These are phyloP conservation scores for Cryphonectria naterciae DNA, from an alignment of 2,329 filamentous ascomycete genomes.

Conservation along the genomic window DNA sequence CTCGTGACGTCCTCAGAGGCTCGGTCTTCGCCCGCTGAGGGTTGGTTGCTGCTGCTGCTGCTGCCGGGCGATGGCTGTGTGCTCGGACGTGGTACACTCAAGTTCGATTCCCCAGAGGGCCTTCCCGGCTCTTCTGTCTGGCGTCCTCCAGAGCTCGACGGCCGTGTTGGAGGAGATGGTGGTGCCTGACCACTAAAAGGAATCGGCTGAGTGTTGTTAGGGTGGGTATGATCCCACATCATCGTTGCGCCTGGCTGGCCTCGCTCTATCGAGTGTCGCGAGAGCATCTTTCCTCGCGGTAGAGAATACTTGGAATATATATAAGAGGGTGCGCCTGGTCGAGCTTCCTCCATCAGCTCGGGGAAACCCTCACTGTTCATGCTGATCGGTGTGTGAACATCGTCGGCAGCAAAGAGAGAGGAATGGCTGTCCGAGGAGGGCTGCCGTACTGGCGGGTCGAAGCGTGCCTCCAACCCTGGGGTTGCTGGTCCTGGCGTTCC, in stretches of 20 bases:
- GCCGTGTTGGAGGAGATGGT: slow-evolving; percentile 64
- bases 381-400: slow-evolving; percentile 70
- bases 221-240: slow-evolving; percentile 62
- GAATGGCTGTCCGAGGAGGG: slow-evolving; percentile 70
- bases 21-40: slow-evolving; percentile 49
- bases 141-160: slow-evolving; percentile 58
- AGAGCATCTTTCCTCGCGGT: slow-evolving; percentile 79
- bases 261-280: slow-evolving; percentile 65
- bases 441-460: slow-evolving; percentile 64
- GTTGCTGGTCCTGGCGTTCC: slow-evolving; percentile 53
- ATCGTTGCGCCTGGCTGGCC: slow-evolving; percentile 60
- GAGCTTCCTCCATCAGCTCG: slow-evolving; percentile 54
- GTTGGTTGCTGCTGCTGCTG: slow-evolving; percentile 41
- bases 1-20: slow-evolving; percentile 55
- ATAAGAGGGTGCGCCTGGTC: slow-evolving; percentile 69
- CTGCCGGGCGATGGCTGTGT: slow-evolving; percentile 50
- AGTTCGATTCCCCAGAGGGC: slow-evolving; percentile 20
- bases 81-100: slow-evolving; percentile 48
- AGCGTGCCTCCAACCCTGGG: slow-evolving; percentile 31
- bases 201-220: slow-evolving; percentile 49
- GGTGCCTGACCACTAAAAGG: slow-evolving; percentile 53
- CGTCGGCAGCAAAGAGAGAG: slow-evolving; percentile 65
- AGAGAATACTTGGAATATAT: slow-evolving; percentile 84
- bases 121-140: slow-evolving; percentile 35
- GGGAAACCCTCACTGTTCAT: slow-evolving; percentile 72